A percentile compares a stretch with the other conserved stretches of the same genome.
These are phyloP conservation scores for Phlebiopsis gigantea DNA, from an alignment of 768 basidiomycete genomes.

Conservation along the genomic window DNA sequence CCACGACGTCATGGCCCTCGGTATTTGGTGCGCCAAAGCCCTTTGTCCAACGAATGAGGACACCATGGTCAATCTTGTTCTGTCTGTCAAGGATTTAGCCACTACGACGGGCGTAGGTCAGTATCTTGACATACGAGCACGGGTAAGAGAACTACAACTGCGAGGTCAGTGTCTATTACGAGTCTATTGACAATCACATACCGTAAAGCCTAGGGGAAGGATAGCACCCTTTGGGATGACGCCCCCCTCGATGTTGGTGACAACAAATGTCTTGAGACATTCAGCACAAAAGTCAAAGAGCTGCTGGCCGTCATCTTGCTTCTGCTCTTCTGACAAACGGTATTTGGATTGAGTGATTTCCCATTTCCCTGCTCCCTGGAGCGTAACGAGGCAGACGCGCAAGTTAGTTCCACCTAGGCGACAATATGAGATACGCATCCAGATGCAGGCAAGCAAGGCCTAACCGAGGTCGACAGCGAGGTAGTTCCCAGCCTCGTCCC, in stretches of 20 bases:
- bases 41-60: conserved; percentile 98
- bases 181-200: conserved; percentile 42
- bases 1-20: conserved; percentile 89
- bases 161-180: too few relatives aligned
- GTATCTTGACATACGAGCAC: conserved; percentile 83
- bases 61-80: conserved; percentile 87
- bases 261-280: conserved; percentile 84
- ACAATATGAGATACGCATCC: not conserved
- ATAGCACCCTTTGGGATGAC: conserved; percentile 46
- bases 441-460: conserved; percentile 20
- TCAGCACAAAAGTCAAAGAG: conserved; percentile 98
- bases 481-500: conserved; percentile 83
- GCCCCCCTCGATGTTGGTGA: conserved; percentile 57
- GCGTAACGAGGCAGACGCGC: conserved; percentile 93
- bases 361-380: conserved; percentile 92
- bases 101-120: too few relatives aligned
- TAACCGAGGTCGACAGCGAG: conserved; percentile 86
- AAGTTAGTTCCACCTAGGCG: conserved; percentile 85
- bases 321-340: conserved; percentile 94
- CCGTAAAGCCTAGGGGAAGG: conserved; percentile 90
- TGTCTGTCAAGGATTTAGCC: conserved; percentile 48
- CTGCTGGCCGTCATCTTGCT: conserved; percentile 93
- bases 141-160: conserved; percentile 82
- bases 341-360: conserved; percentile 98
- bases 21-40: conserved; percentile 91